Conservation (phyloP, 164 flowering plant genomes). For the Aristolochia californica region DNA sequence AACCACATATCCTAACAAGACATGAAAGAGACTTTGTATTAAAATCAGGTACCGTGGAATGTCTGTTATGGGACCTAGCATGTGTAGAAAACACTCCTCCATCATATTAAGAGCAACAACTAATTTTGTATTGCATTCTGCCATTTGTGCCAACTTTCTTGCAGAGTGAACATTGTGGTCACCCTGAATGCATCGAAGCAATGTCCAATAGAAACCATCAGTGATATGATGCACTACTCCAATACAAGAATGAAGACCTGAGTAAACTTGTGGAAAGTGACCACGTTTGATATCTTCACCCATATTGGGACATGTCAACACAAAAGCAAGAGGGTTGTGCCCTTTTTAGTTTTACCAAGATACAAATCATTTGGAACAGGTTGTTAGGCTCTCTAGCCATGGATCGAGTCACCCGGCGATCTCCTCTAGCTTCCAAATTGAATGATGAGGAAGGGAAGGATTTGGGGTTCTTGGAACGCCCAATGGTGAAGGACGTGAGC, state of each 20-base stretch:
- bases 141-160: constrained; percentile 62
- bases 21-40: no score
- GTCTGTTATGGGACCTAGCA: constrained; percentile 92
- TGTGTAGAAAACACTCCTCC: constrained; percentile 94
- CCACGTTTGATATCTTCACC: no score
- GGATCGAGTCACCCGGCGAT: no score
- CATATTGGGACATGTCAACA: constrained; percentile 95
- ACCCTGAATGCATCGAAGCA: constrained; percentile 70
- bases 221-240: constrained; percentile 44
- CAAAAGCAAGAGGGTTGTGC: constrained; percentile 46
- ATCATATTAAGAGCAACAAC: constrained; percentile 87
- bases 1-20: no score
- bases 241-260: constrained; percentile 64
- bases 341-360: constrained; percentile 58
- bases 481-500: no score
- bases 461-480: no score
- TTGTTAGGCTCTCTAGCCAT: no score
- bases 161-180: constrained; percentile 71
- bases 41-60: no score
- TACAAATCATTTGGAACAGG: constrained; percentile 58
- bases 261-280: constrained; percentile 76
- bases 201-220: constrained; percentile 65
- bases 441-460: no score
- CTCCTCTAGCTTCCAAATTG: no score
- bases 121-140: constrained; percentile 90